These are phyloP conservation scores for Bassia scoparia DNA, from an alignment of 148 eudicot genomes.

Conservation along the genomic window DNA sequence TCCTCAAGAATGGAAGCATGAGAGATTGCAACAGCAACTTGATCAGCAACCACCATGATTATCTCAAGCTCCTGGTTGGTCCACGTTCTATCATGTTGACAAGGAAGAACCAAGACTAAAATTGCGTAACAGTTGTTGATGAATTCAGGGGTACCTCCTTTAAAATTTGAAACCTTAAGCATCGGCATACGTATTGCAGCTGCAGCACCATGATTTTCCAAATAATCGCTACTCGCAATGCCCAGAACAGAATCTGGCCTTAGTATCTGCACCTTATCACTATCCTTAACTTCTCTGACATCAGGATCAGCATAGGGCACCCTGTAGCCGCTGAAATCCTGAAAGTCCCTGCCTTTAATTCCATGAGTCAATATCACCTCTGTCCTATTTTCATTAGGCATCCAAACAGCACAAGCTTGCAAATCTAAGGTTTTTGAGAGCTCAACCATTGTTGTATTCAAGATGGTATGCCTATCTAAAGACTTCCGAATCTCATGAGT, in stretches of 20 bases:
- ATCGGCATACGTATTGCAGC: constrained; percentile 89
- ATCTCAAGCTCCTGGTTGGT: constrained; percentile 65
- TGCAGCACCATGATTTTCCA: constrained; percentile 51
- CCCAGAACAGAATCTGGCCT: constrained; percentile 55
- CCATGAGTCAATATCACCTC: constrained; percentile 68
- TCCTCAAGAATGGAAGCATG: constrained; percentile 89
- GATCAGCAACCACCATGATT: constrained; percentile 76
- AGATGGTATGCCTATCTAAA: constrained; percentile 71
- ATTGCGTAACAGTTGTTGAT: constrained; percentile 71
- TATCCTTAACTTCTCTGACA: constrained; percentile 49
- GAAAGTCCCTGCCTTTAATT: constrained; percentile 32
- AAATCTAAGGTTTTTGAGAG: constrained; percentile 70
- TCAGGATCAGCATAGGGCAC: constrained; percentile 59
- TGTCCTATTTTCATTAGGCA: constrained; percentile 74
- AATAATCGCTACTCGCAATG: constrained; percentile 50
- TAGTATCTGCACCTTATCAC: constrained; percentile 53
- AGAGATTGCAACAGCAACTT: constrained; percentile 92
- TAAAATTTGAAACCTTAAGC: constrained; percentile 67
- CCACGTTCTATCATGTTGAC: constrained; percentile 50
- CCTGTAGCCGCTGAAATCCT: constrained; percentile 20
- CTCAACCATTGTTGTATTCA: constrained; percentile 74
- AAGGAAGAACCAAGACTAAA: constrained; percentile 67
- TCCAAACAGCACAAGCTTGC: constrained; percentile 86
- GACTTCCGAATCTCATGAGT: constrained; percentile 87
- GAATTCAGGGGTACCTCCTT: constrained; percentile 80